Evolutionary conservation across 257 asterid genomes (phyloP).

Genomic region (Plectranthus barbatus): DNA sequence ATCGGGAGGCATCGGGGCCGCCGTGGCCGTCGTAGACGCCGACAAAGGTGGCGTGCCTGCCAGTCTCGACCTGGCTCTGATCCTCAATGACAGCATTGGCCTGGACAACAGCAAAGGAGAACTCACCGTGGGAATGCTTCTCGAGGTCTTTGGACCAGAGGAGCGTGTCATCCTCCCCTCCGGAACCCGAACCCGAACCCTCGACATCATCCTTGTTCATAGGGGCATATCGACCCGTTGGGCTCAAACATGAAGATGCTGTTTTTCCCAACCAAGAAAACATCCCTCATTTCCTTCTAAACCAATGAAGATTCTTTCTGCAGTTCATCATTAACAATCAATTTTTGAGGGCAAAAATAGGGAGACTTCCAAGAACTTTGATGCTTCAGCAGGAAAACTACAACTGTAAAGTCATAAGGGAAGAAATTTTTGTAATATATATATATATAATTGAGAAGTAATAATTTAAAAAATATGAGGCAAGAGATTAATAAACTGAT

Average conservation of each 20-base stretch:
- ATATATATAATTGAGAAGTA: too few species aligned
- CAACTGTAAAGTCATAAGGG: too few species aligned
- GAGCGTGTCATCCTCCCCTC: slow-evolving; percentile 36
- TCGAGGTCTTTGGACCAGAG: slow-evolving; percentile 64
- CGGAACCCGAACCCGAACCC: slow-evolving; percentile 21
- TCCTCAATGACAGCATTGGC: slow-evolving; percentile 61
- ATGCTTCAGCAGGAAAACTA: too few species aligned
- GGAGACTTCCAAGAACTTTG: too few species aligned
- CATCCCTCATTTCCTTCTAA: slow-evolving; percentile 68
- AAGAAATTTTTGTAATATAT: too few species aligned
- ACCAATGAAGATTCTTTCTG: slow-evolving; percentile 24
- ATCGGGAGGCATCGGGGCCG: slow-evolving; percentile 55
- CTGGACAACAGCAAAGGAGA: slow-evolving; percentile 61
- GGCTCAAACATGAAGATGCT: slow-evolving; percentile 48
- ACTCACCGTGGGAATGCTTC: slow-evolving; percentile 60
- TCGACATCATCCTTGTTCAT: slow-evolving; percentile 63
- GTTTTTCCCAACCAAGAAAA: slow-evolving; percentile 65
- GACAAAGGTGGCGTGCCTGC: slow-evolving; percentile 46
- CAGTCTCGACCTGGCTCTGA: slow-evolving; percentile 65
- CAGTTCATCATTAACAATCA: background rate
- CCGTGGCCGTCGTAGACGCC: slow-evolving; percentile 93
- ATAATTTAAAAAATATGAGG: background rate
- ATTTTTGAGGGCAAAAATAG: background rate
- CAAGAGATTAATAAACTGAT: slow-evolving; percentile 8
- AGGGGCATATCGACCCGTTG: slow-evolving; percentile 52